phyloP scores from a whole-genome alignment of 2,329 filamentous ascomycete genomes.

The Verticillium nonalfalfae region DNA sequence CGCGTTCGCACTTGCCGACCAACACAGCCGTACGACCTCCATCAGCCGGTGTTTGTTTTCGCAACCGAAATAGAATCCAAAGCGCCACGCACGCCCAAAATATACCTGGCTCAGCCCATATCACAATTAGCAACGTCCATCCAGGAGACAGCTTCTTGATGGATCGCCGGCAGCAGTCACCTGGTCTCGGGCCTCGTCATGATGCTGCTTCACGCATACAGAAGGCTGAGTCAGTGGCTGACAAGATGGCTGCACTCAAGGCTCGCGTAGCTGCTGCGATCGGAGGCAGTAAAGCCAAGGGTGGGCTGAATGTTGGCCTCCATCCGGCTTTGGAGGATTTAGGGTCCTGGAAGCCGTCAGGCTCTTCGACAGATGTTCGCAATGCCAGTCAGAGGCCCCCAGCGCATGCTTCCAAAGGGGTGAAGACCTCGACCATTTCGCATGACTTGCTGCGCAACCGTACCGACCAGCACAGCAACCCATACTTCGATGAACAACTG shows the following conservation, averaged over 20 bases:
- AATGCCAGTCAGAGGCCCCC: constrained; percentile 7
- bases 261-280: constrained; percentile 75
- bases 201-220: constrained; percentile 48
- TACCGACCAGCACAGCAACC: constrained; percentile 46
- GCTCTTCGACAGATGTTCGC: constrained; percentile 25
- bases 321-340: constrained; percentile 67
- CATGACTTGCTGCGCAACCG: constrained; percentile 7
- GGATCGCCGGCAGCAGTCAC: constrained; percentile 45
- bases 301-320: constrained; percentile 68
- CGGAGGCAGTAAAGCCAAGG: constrained; percentile 49
- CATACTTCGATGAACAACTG: constrained; percentile 72
- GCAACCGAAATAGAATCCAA: too few relatives aligned
- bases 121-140: too few relatives aligned
- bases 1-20: too few relatives aligned
- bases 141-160: constrained; percentile 20
- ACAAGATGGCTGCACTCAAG: constrained; percentile 70
- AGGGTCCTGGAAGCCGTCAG: constrained; percentile 36
- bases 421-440: constrained; percentile 4
- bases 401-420: constrained; percentile 12
- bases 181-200: constrained; percentile 49
- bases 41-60: too few relatives aligned
- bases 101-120: too few relatives aligned
- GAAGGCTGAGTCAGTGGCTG: constrained; percentile 50
- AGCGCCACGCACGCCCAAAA: too few relatives aligned
- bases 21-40: too few relatives aligned